Evolutionary conservation across 140 eudicot genomes (phyloP).

Genomic region (Senecio squalidus): DNA sequence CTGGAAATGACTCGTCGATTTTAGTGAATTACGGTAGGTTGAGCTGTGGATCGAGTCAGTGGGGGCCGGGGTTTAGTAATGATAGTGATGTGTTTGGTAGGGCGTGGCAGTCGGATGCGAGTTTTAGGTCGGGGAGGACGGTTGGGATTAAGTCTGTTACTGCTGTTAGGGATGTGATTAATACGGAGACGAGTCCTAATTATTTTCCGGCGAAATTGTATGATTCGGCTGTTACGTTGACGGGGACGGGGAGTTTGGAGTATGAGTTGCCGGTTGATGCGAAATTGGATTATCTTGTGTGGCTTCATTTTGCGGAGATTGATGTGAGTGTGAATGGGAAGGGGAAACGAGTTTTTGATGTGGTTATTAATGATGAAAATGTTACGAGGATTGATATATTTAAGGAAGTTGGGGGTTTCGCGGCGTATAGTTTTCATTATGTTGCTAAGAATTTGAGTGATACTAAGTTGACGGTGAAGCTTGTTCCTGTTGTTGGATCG

Average conservation of each 20-base stretch:
- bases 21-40: slow-evolving; percentile 83
- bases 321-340: slow-evolving; percentile 66
- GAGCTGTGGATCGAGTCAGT: slow-evolving; percentile 65
- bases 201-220: slow-evolving; percentile 76
- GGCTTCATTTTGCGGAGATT: slow-evolving; percentile 96
- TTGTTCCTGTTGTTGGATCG: slow-evolving; percentile 62
- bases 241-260: slow-evolving; percentile 47
- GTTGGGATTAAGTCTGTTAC: slow-evolving; percentile 37
- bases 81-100: slow-evolving; percentile 67
- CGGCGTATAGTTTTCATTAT: slow-evolving; percentile 63
- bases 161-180: slow-evolving; percentile 37
- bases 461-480: slow-evolving; percentile 55
- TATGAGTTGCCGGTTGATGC: slow-evolving; percentile 87
- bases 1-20: slow-evolving; percentile 38
- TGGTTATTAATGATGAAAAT: slow-evolving; percentile 57
- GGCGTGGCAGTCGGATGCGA: slow-evolving; percentile 64
- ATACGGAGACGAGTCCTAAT: slow-evolving; percentile 51
- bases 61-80: slow-evolving; percentile 94
- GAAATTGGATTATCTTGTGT: slow-evolving; percentile 74
- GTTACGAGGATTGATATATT: slow-evolving; percentile 76
- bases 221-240: slow-evolving; percentile 50
- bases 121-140: slow-evolving; percentile 28
- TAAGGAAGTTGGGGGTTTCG: slow-evolving; percentile 81
- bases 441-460: slow-evolving; percentile 74
- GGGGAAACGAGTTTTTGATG: slow-evolving; percentile 84